phyloP scores from a whole-genome alignment of 2,329 filamentous ascomycete species.

The Colletotrichum sp. region DNA sequence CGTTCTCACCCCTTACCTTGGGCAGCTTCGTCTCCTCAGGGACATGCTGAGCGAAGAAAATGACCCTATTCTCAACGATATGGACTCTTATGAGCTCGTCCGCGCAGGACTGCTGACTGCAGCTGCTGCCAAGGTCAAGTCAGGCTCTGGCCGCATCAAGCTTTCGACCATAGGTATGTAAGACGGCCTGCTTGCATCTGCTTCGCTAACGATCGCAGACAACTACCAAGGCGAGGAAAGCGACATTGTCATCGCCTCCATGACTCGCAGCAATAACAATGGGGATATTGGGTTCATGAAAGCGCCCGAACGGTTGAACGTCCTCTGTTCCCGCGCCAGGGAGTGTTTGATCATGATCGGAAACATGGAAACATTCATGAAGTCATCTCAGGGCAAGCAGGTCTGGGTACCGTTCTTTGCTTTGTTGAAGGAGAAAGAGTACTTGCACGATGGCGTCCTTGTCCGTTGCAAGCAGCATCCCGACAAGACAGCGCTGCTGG shows the following conservation, averaged over 20 bases:
- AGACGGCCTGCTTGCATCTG: slow-evolving; percentile 24
- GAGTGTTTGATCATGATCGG: slow-evolving; percentile 72
- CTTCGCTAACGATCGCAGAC: slow-evolving; percentile 46
- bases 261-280: slow-evolving; percentile 68
- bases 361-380: slow-evolving; percentile 70
- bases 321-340: slow-evolving; percentile 71
- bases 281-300: slow-evolving; percentile 76
- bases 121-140: slow-evolving; percentile 49
- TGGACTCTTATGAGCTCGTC: slow-evolving; percentile 69
- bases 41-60: slow-evolving; percentile 58
- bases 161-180: slow-evolving; percentile 71
- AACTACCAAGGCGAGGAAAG: slow-evolving; percentile 83
- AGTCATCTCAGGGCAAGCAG: slow-evolving; percentile 58
- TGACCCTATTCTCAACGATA: slow-evolving; percentile 71
- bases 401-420: slow-evolving; percentile 66
- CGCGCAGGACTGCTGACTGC: slow-evolving; percentile 65
- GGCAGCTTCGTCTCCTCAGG: slow-evolving; percentile 65
- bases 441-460: slow-evolving; percentile 65
- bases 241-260: slow-evolving; percentile 71
- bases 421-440: slow-evolving; percentile 52
- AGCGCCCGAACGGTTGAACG: slow-evolving; percentile 70
- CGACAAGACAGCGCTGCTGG: slow-evolving; percentile 49
- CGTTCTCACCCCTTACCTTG: slow-evolving; percentile 74
- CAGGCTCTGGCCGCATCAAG: slow-evolving; percentile 55
- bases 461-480: slow-evolving; percentile 67